Percentiles rank a stretch among this genome's conserved stretches.
phyloP scores from a whole-genome alignment of 192 early-diverging fungal genomes.

The Obelidium mucronatum region DNA sequence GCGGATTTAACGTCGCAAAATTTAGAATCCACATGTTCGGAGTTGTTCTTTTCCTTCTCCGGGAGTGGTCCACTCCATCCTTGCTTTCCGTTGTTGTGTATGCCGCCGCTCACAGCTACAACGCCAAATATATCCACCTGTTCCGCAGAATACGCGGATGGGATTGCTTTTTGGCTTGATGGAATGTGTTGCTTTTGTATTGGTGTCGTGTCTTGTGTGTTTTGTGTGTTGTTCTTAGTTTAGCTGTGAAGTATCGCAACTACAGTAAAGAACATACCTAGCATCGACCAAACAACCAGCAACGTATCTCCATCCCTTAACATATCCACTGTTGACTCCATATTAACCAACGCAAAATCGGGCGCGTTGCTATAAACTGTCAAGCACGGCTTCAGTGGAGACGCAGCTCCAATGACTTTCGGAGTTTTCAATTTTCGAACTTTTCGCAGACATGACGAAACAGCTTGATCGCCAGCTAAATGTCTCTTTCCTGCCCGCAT shows the following conservation, averaged over 20 bases:
- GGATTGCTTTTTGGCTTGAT: slow-evolving; percentile 25
- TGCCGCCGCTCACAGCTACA: slow-evolving; percentile 11
- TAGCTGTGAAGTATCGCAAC: no score
- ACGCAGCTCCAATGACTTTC: neutral
- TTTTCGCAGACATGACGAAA: neutral
- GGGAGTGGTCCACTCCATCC: slow-evolving; percentile 9
- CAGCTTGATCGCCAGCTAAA: slow-evolving; percentile 8
- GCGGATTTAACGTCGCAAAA: neutral
- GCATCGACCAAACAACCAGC: slow-evolving; percentile 26
- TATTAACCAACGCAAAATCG: slow-evolving; percentile 19
- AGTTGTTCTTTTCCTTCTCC: neutral
- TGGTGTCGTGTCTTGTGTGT: neutral
- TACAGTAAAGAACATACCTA: slow-evolving; percentile 2
- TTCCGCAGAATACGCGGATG: slow-evolving; percentile 7
- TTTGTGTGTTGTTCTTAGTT: neutral
- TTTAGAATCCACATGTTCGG: neutral
- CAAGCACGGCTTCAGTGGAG: neutral
- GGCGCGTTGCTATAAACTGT: slow-evolving; percentile 27
- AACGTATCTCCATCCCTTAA: slow-evolving; percentile 26
- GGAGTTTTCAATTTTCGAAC: neutral
- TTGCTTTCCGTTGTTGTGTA: slow-evolving; percentile 23
- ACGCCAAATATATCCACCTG: slow-evolving; percentile 28
- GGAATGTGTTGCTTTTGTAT: neutral
- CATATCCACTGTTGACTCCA: slow-evolving; percentile 2
- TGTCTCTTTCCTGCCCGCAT: slow-evolving; percentile 1